Conservation (phyloP, 495 filamentous ascomycete species). For the Parmelia sp. region DNA sequence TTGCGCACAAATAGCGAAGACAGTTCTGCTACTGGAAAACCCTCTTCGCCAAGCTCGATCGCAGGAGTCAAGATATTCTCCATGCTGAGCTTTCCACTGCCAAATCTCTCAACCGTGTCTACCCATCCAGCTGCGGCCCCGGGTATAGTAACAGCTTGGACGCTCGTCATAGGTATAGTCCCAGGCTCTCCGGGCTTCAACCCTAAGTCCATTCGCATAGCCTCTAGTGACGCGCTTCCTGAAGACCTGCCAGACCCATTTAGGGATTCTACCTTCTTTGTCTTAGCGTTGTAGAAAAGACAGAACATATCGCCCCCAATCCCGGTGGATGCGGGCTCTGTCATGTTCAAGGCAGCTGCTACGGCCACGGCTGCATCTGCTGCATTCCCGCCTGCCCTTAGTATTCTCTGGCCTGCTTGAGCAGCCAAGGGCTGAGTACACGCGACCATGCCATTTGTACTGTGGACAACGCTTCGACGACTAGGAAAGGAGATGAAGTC, state of each 20-base stretch:
- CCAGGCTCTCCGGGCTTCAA: slow-evolving; percentile 54
- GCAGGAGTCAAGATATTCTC: slow-evolving; percentile 76
- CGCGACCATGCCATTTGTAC: slow-evolving; percentile 84
- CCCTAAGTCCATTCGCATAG: slow-evolving; percentile 62
- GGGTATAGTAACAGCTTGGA: slow-evolving; percentile 77
- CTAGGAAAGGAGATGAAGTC: slow-evolving; percentile 65
- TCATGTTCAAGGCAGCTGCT: slow-evolving; percentile 84
- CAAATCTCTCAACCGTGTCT: slow-evolving; percentile 85
- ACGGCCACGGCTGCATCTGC: slow-evolving; percentile 94
- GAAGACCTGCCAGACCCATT: slow-evolving; percentile 88
- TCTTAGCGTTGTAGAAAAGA: slow-evolving; percentile 82
- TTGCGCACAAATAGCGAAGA: slow-evolving; percentile 61
- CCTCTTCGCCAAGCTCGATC: slow-evolving; percentile 79
- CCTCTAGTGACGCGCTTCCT: slow-evolving; percentile 59
- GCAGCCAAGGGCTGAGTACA: slow-evolving; percentile 88
- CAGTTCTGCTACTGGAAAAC: slow-evolving; percentile 82
- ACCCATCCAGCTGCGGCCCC: slow-evolving; percentile 93
- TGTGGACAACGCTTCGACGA: slow-evolving; percentile 86
- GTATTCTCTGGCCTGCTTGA: slow-evolving; percentile 75
- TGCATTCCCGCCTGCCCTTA: slow-evolving; percentile 85
- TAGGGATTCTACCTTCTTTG: slow-evolving; percentile 70
- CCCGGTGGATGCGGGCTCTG: slow-evolving; percentile 89
- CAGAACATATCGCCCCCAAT: slow-evolving; percentile 99
- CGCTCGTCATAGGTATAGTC: slow-evolving; percentile 66
- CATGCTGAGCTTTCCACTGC: slow-evolving; percentile 75